Conservation (phyloP, 257 asterid species). For the Knoxia roxburghii region DNA sequence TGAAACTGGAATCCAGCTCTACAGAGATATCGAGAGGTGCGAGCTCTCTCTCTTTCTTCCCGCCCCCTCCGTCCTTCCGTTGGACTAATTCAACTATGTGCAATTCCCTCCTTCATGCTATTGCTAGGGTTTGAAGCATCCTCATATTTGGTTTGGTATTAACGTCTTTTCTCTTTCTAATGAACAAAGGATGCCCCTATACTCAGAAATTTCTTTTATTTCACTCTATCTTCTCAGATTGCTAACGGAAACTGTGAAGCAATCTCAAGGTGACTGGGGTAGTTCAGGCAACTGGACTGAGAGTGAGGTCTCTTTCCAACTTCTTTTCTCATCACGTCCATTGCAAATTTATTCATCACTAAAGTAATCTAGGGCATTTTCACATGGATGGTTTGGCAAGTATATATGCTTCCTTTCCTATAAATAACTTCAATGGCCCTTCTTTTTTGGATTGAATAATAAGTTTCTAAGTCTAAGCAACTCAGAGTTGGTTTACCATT, state of each 20-base stretch:
- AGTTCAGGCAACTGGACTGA: slow-evolving; percentile 73
- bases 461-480: no score
- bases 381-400: not conserved
- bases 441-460: no score
- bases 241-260: slow-evolving; percentile 69
- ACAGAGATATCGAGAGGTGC: slow-evolving; percentile 81
- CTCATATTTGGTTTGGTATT: not conserved
- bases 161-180: not conserved
- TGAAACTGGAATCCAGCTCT: slow-evolving; percentile 54
- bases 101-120: no score
- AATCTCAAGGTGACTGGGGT: slow-evolving; percentile 60
- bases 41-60: not conserved
- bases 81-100: not conserved
- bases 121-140: not conserved
- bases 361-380: not conserved
- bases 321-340: not conserved
- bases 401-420: not conserved
- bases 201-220: not conserved
- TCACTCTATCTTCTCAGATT: slow-evolving; percentile 38
- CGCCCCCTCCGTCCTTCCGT: no score
- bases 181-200: no score
- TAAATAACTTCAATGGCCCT: no score
- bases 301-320: slow-evolving; percentile 49
- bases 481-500: no score
- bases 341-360: no score